Conservation (phyloP, 2,329 filamentous ascomycete genomes). For the Hysterium pulicare region DNA sequence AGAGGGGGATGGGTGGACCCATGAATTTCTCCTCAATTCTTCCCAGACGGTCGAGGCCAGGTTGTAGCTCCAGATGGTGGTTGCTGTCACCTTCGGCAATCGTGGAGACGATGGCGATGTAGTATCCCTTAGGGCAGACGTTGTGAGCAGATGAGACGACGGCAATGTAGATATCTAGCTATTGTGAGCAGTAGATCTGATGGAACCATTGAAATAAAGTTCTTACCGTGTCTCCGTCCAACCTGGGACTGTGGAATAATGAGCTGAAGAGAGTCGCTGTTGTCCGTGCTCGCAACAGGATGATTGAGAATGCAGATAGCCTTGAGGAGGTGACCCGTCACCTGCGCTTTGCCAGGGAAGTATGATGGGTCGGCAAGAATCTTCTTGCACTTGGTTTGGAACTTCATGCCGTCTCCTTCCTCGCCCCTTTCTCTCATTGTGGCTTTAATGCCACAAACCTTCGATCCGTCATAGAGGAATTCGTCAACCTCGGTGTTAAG, state of each 20-base stretch:
- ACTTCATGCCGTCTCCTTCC: constrained; percentile 73
- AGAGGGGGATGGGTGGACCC: constrained; percentile 87
- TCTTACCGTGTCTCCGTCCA: constrained; percentile 87
- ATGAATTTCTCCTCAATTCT: constrained; percentile 97
- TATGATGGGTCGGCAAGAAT: constrained; percentile 96
- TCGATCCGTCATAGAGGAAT: constrained; percentile 76
- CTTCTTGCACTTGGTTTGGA: constrained; percentile 93
- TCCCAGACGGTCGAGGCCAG: constrained; percentile 87
- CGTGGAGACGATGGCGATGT: constrained; percentile 96
- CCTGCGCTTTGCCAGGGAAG: constrained; percentile 84
- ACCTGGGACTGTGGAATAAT: constrained; percentile 99
- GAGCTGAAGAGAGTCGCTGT: constrained; percentile 85
- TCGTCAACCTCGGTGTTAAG: constrained; percentile 94
- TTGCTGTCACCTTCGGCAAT: constrained; percentile 90
- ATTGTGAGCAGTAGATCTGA: constrained; percentile 9
- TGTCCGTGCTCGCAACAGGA: constrained; percentile 83
- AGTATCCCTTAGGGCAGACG: constrained; percentile 98
- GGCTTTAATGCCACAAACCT: constrained; percentile 93
- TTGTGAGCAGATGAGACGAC: constrained; percentile 95
- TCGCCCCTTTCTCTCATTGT: constrained; percentile 89
- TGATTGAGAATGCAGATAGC: constrained; percentile 98
- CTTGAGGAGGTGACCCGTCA: constrained; percentile 86
- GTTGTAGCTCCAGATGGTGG: constrained; percentile 91
- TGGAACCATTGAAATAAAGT: too few species aligned
- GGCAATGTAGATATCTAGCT: constrained; percentile 87